Evolutionary conservation across 2,329 filamentous ascomycete genomes (phyloP).

Genomic region (Fusarium domesticum): DNA sequence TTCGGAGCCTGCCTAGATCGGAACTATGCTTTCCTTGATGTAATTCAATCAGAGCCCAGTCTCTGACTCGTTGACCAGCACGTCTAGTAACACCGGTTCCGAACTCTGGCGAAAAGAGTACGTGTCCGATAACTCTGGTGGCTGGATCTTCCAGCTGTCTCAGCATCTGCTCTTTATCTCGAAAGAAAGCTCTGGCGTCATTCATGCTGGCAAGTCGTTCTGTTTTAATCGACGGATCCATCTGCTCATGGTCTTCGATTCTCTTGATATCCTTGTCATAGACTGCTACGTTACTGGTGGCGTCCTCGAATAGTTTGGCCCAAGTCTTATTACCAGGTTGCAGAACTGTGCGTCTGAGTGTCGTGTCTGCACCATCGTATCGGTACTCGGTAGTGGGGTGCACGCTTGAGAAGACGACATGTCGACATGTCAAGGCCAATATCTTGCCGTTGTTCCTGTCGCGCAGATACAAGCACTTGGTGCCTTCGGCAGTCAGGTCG

Average conservation of each 20-base stretch:
- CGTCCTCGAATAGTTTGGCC: background rate
- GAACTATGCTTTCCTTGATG: constrained; percentile 1
- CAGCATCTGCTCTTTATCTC: background rate
- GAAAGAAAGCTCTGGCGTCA: too few species aligned
- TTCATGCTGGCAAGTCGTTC: too few species aligned
- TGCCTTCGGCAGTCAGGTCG: background rate
- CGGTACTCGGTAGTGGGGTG: background rate
- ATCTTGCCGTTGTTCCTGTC: background rate
- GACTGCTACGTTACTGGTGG: too few species aligned
- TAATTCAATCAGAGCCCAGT: constrained; percentile 10
- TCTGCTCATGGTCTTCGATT: too few species aligned
- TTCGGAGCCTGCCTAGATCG: background rate
- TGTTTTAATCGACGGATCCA: too few species aligned
- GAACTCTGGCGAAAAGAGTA: constrained; percentile 3
- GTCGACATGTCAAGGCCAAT: background rate
- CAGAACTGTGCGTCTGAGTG: background rate
- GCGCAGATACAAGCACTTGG: background rate
- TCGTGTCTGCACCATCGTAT: background rate
- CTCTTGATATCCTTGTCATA: too few species aligned
- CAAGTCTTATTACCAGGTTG: background rate
- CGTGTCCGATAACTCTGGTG: constrained; percentile 1
- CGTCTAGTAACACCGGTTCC: background rate
- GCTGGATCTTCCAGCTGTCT: background rate
- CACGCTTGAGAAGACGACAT: background rate
- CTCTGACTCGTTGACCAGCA: background rate